Evolutionary conservation across 345 rosid species (phyloP), one percentile per base, ranked within the genome.

Genomic region (Abelmoschus esculentus): DNA sequence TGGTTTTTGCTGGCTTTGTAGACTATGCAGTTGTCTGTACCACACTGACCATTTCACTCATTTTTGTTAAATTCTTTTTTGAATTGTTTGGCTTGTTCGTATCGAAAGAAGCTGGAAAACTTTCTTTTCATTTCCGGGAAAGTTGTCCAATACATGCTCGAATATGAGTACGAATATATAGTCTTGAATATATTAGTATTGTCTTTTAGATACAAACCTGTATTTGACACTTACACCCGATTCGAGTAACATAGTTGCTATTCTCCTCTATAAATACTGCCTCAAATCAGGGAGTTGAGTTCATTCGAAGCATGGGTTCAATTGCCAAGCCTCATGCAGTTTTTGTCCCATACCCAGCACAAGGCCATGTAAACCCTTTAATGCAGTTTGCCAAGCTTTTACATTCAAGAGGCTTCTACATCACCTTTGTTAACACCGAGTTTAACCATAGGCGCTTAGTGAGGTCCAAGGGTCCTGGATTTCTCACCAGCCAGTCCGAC

Each of bases 341-440:
- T 12, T 76, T 76, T 49, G 55, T 83, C n/a, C 83, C 86, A 11
- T 75, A 29, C 66, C 86, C 86, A 6, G 55, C 82, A 6, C 86
- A 83, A 66, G 82, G 86, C 55, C 86, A 80, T 70, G 68, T 80
- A 3, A 80, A 64, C 69, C 80, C 86, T 7, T 19, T 80, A 76
- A 62, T 76, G 67, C 74, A 75, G 17, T 73, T 84, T 0, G 79
- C 87, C 52, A 79, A 77, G 67, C 85, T 84, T 18, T 69, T 84
- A 15, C 80, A 81, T 47, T 64, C 66, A 0, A 71, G n/a, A 50
- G 85, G 80, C 34, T 77, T 79, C 69, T 68, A 77, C 71, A 57
- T 81, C 28, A 84, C 85, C 42, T 61, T 71, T 36, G 74, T 71
- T 5, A 60, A 71, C 69, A 61, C 61, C 4, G 74, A 71, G 36